Evolutionary conservation across 352 stramenopile species (phyloP).

Genomic region (Aphanomyces euteiches): DNA sequence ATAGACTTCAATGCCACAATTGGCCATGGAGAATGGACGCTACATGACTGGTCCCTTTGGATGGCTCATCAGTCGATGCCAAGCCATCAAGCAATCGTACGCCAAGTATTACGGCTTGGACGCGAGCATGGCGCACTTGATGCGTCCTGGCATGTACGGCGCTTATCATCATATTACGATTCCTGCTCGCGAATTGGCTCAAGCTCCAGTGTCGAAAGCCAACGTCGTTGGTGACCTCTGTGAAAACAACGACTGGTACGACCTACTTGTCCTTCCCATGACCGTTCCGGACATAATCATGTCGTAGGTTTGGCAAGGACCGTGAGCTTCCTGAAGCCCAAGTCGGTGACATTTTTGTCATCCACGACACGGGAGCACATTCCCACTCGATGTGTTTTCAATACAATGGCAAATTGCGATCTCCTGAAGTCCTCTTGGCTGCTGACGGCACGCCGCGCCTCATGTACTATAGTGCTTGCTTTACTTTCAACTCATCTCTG

Average conservation of each 20-base stretch:
- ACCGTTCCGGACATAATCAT: neutral
- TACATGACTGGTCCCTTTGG: conserved; percentile 86
- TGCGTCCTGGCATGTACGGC: conserved; percentile 88
- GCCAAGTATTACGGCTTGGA: conserved; percentile 78
- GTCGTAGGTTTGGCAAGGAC: conserved; percentile 23
- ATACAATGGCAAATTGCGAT: conserved; percentile 89
- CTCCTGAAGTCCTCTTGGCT: conserved; percentile 79
- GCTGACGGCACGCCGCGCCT: conserved; percentile 51
- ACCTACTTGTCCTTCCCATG: conserved; percentile 36
- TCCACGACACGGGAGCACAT: conserved; percentile 82
- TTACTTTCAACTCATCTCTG: conserved; percentile 11
- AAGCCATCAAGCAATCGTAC: conserved; percentile 85
- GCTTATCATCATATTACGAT: conserved; percentile 87
- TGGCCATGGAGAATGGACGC: conserved; percentile 88
- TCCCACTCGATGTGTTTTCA: conserved; percentile 91
- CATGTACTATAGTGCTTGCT: conserved; percentile 50
- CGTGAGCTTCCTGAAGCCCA: conserved; percentile 35
- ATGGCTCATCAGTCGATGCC: conserved; percentile 78
- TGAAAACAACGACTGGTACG: conserved; percentile 92
- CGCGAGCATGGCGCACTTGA: conserved; percentile 87
- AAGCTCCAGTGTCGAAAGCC: conserved; percentile 37
- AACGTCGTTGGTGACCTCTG: conserved; percentile 86
- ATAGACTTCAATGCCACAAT: conserved; percentile 46
- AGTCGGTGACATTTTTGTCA: conserved; percentile 86
- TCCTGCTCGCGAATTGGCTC: conserved; percentile 45